Evolutionary conservation across 2,329 filamentous ascomycete genomes (phyloP), one percentile per base, ranked within the genome.

Genomic region (Aspergillus jensenii): DNA sequence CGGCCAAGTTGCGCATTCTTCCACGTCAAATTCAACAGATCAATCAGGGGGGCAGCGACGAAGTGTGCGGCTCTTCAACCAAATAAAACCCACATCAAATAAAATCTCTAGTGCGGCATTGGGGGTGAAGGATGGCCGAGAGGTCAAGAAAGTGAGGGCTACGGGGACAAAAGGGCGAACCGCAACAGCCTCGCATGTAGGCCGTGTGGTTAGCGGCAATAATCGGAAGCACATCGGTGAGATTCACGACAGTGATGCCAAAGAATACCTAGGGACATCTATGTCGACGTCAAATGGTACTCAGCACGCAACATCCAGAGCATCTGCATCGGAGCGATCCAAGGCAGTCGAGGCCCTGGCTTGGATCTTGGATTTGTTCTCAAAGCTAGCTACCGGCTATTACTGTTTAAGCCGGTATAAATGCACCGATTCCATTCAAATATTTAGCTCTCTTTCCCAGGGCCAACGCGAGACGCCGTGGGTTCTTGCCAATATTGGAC

Each of bases 401-500:
- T 87, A 89, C 65, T 83, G 88, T 6, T 80, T 96, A 47, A 88
- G 88, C 14, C 89, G 88, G 49, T 99, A 91, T 71, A 87, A 89
- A 65, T 91, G 90, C 64, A 79, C 85, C 21, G 87, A 95, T 59
- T 90, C 95, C 2, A 78, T 97, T 47, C 84, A 90, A 60, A 82
- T 86, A 3, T 92, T 93, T 71, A 83, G 83, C 59, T 82, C 86
- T 0, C 79, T 99, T 19, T 87, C 91, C 2, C 79, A 84, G 31
- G 78, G 81, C 5, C 93, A 98, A 68, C 87, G 91, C 65, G 92
- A 96, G 61, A 96, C 93, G 2, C 91, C 95, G 1, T 98, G 92
- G 90, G 91, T 97, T 14, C 82, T 97, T 56, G 88, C 92, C 6
- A 91, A 96, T 69, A 88, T 98, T 70, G 96, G 92, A 7, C 90